Percentiles rank a stretch among this genome's conserved stretches.
phyloP scores from a whole-genome alignment of 768 basidiomycete genomes.

The Lanmaoa pseudosensibilis region DNA sequence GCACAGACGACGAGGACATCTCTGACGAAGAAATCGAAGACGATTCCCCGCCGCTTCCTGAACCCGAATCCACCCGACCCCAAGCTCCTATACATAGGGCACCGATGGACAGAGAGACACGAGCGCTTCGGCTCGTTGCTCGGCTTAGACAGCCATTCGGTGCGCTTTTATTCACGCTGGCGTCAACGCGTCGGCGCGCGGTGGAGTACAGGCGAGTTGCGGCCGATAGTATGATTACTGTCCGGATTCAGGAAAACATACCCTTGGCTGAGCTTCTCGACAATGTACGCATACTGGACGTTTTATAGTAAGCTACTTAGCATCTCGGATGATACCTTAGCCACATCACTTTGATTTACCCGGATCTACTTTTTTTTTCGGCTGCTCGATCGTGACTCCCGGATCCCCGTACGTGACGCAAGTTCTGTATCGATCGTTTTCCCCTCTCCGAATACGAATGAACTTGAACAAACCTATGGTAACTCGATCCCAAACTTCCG shows the following conservation, averaged over 20 bases:
- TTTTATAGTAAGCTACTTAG: neutral
- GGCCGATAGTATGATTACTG: neutral
- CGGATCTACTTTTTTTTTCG: too few species aligned
- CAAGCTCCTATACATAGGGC: too few species aligned
- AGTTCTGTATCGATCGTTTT: too few species aligned
- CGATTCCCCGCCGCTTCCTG: neutral
- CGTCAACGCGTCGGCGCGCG: neutral
- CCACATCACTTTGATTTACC: too few species aligned
- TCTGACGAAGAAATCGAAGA: neutral
- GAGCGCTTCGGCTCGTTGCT: neutral
- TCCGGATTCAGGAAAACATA: neutral
- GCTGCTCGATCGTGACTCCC: too few species aligned
- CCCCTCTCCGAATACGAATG: too few species aligned
- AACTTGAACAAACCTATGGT: too few species aligned
- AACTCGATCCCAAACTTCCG: too few species aligned
- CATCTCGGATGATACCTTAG: too few species aligned
- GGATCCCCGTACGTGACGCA: too few species aligned
- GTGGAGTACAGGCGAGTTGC: conserved; percentile 7
- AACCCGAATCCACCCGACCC: neutral
- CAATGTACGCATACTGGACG: neutral
- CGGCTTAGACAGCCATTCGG: conserved; percentile 1
- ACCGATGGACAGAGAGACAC: neutral
- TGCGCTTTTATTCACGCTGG: neutral
- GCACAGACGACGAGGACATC: neutral
- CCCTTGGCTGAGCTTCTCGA: neutral